Conservation (phyloP, 768 basidiomycete species). For the Nevesoporus exiguus region DNA sequence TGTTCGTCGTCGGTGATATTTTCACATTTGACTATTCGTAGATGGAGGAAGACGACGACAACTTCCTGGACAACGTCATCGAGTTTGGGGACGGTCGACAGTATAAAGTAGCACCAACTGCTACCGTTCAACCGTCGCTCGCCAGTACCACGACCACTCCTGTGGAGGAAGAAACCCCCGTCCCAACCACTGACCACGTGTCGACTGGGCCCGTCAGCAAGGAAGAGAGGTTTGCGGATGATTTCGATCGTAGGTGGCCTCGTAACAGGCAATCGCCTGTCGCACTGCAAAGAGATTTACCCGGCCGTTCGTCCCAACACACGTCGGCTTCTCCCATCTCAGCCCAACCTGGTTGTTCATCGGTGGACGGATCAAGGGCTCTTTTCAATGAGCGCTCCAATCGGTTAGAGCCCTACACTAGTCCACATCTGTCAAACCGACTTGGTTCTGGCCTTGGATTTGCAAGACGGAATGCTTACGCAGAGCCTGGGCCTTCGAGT, state of each 20-base stretch:
- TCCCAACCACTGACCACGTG: constrained; percentile 20
- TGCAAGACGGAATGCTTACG: constrained; percentile 42
- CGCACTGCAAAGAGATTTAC: constrained; percentile 40
- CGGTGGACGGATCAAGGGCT: constrained; percentile 60
- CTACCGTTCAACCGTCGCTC: constrained; percentile 30
- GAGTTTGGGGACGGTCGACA: constrained; percentile 95
- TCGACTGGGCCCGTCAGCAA: constrained; percentile 57
- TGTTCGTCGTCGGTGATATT: constrained; percentile 5
- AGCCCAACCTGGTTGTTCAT: constrained; percentile 42
- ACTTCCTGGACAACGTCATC: constrained; percentile 83
- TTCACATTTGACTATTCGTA: constrained; percentile 28
- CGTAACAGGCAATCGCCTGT: constrained; percentile 54
- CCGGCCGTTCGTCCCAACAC: constrained; percentile 29
- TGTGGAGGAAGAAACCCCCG: constrained; percentile 13
- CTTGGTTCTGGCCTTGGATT: constrained; percentile 34
- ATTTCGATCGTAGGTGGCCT: constrained; percentile 98
- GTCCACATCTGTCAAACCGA: constrained; percentile 43
- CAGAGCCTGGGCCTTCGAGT: constrained; percentile 37
- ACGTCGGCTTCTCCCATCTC: constrained; percentile 35
- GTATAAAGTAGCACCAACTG: constrained; percentile 70
- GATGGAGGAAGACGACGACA: constrained; percentile 92
- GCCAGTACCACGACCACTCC: constrained; percentile 7
- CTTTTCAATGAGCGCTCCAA: constrained; percentile 97
- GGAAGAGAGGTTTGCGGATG: constrained; percentile 87
- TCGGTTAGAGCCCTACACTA: constrained; percentile 78